A percentile compares a stretch with the other conserved stretches of the same genome.
Evolutionary conservation across 352 stramenopile species (phyloP).

Genomic region (Plasmopara muralis): DNA sequence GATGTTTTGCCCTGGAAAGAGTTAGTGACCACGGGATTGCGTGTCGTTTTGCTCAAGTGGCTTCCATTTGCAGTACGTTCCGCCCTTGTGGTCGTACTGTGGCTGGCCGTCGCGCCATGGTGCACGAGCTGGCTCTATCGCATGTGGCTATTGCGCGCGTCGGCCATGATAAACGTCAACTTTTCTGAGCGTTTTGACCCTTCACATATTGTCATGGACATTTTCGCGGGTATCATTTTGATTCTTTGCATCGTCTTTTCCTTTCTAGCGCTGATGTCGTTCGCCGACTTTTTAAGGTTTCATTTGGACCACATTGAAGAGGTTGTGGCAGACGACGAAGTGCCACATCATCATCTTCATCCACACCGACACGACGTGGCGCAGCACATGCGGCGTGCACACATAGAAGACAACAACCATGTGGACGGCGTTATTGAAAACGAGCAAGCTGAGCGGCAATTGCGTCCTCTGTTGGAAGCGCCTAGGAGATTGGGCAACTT

Average conservation of each 20-base stretch:
- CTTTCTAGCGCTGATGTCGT: slow-evolving; percentile 94
- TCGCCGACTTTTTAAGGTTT: slow-evolving; percentile 89
- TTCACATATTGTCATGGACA: slow-evolving; percentile 73
- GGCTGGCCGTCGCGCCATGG: slow-evolving; percentile 85
- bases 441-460: slow-evolving; percentile 22
- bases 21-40: slow-evolving; percentile 76
- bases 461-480: slow-evolving; percentile 29
- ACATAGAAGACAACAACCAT: slow-evolving; percentile 19
- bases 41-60: slow-evolving; percentile 82
- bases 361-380: slow-evolving; percentile 17
- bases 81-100: slow-evolving; percentile 73
- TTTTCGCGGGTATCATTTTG: slow-evolving; percentile 87
- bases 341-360: slow-evolving; percentile 18
- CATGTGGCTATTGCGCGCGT: slow-evolving; percentile 88
- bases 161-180: slow-evolving; percentile 83
- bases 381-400: slow-evolving; percentile 9
- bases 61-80: slow-evolving; percentile 78
- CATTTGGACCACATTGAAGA: slow-evolving; percentile 85
- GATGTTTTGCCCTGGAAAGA: slow-evolving; percentile 84
- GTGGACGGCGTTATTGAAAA: slow-evolving; percentile 13
- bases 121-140: slow-evolving; percentile 92
- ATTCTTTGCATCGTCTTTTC: slow-evolving; percentile 90
- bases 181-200: slow-evolving; percentile 64
- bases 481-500: slow-evolving; percentile 33
- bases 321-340: slow-evolving; percentile 32